Conservation (phyloP, 108 stramenopile species). For the Cyclotella choctawhatcheeana region DNA sequence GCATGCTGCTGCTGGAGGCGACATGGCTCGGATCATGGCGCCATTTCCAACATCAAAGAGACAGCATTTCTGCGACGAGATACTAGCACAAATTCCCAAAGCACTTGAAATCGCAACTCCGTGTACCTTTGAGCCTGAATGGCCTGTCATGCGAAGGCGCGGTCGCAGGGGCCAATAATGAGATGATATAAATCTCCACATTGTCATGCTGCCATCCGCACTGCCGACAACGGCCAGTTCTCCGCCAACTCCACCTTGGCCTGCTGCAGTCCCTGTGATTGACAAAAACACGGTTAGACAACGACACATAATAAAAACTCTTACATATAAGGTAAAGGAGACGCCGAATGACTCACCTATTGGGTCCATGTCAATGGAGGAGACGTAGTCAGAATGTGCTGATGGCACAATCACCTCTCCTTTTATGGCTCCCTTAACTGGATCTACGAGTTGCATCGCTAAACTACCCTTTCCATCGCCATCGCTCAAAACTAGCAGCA, state of each 20-base stretch:
- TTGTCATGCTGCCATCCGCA: constrained; percentile 75
- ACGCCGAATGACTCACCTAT: constrained; percentile 56
- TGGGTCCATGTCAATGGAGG: constrained; percentile 82
- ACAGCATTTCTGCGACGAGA: constrained; percentile 72
- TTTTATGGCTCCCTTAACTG: constrained; percentile 74
- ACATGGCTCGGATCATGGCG: constrained; percentile 70
- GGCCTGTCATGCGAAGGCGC: constrained; percentile 71
- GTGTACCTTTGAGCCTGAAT: constrained; percentile 64
- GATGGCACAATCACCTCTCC: constrained; percentile 77
- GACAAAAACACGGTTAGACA: background rate
- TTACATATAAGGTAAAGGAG: too few relatives aligned
- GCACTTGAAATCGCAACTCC: constrained; percentile 74
- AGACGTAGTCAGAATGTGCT: constrained; percentile 74
- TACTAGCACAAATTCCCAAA: constrained; percentile 78
- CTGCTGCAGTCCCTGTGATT: constrained; percentile 58
- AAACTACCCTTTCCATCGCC: constrained; percentile 82
- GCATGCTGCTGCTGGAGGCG: constrained; percentile 61
- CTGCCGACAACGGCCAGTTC: constrained; percentile 89
- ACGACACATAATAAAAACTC: too few relatives aligned
- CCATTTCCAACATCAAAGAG: constrained; percentile 87
- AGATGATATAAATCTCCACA: constrained; percentile 91
- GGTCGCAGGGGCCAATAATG: constrained; percentile 87
- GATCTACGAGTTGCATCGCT: constrained; percentile 87
- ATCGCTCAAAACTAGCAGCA: constrained; percentile 85
- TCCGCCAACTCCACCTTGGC: constrained; percentile 86